Evolutionary conservation across 306 rosid species (phyloP), one percentile per base, ranked within the genome.

Genomic region (Medicago truncatula): DNA sequence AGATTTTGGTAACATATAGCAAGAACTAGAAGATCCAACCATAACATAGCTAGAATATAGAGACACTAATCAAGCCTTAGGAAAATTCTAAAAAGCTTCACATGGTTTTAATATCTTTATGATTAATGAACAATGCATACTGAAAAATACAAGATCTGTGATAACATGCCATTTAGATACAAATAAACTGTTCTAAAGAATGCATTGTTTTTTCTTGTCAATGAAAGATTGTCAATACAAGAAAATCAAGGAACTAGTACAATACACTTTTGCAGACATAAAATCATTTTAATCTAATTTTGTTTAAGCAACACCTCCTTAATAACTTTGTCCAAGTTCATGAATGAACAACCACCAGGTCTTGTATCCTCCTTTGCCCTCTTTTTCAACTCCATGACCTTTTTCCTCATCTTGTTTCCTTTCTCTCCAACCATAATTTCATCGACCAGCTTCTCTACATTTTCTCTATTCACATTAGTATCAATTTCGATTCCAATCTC

Each of bases 401-500:
- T 67, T 76, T 76, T 14, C 38, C 4, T 76, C 74, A 76, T 76
- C 18, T 67, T 23, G 36, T 66, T 67, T 41, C 80, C 74, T 66
- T 67, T 76, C 34, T 76, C 74, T 67, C 80, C 74, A 20, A 66
- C 36, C 74, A 76, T 40, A 58, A 76, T 40, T 54, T 76, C 80
- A 67, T 67, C 54, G 58, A 76, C n/a, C 14, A 53, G 20, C 8
- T 76, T 76, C 74, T 76, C 67, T 67, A 76, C 36, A 14, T 53
- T 67, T 1, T 76, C 74, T 25, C 74, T 76, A 74, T 76, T 67
- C 47, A 76, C 80, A 40, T 76, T 40, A 0, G 36, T 16, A 54
- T 67, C 67, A 1, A 76, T 67, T 76, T 67, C 59, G 1, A 54
- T 16, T 2, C 80, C 80, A 66, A 76, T 76, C 1, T 25, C 67